These are phyloP conservation scores for Nothopassalora personata DNA, from an alignment of 2,329 filamentous ascomycete genomes.

Conservation along the genomic window DNA sequence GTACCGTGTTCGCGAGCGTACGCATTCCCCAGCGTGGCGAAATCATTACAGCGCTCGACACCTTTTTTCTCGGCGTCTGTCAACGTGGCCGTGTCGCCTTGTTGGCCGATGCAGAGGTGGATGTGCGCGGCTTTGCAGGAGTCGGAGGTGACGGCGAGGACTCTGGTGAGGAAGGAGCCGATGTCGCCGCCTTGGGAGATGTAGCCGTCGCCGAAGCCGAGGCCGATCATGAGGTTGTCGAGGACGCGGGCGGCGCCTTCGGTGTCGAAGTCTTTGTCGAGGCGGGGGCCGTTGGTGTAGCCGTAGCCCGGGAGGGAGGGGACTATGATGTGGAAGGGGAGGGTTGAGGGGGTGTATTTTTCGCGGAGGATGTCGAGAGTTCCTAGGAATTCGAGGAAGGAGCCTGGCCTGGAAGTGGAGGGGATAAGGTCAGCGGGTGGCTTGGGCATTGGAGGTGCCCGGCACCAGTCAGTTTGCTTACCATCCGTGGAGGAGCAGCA, in stretches of 20 bases:
- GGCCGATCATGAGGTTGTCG: slow-evolving; percentile 48
- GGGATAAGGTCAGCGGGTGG: no score
- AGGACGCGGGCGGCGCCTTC: slow-evolving; percentile 42
- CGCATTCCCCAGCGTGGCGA: slow-evolving; percentile 37
- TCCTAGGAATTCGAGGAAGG: slow-evolving; percentile 52
- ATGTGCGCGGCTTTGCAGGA: slow-evolving; percentile 44
- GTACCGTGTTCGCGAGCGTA: slow-evolving; percentile 52
- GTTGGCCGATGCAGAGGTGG: slow-evolving; percentile 18
- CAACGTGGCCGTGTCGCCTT: slow-evolving; percentile 9
- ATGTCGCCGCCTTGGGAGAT: slow-evolving; percentile 55
- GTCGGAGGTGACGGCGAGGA: slow-evolving; percentile 39
- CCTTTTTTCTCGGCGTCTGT: slow-evolving; percentile 21
- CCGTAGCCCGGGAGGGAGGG: slow-evolving; percentile 53
- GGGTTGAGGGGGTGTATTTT: slow-evolving; percentile 45
- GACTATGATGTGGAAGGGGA: slow-evolving; percentile 55
- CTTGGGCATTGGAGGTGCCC: no score
- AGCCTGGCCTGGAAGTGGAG: slow-evolving; percentile 35
- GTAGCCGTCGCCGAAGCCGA: slow-evolving; percentile 51
- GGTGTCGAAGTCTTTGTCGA: slow-evolving; percentile 41
- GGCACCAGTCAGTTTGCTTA: no score
- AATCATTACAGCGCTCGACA: slow-evolving; percentile 20
- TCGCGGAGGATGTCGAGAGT: slow-evolving; percentile 43
- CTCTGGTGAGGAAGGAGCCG: slow-evolving; percentile 42
- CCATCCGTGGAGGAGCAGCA: slow-evolving; percentile 48
- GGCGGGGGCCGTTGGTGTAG: slow-evolving; percentile 46